Evolutionary conservation across 2,329 filamentous ascomycete species (phyloP).

Genomic region (Colletotrichum cordylinicola): DNA sequence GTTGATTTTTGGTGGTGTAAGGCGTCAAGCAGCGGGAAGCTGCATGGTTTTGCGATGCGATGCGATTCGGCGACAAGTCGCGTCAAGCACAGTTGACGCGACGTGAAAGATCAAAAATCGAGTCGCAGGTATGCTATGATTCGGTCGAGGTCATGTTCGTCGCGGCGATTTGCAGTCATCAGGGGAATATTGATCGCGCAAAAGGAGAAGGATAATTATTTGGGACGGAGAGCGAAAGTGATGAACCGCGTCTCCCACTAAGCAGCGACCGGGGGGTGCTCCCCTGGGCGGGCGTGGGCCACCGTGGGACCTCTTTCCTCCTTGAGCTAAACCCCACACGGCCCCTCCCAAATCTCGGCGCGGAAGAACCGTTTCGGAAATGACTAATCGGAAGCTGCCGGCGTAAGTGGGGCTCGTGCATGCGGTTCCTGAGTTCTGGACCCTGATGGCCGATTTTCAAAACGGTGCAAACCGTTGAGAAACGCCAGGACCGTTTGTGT

Average conservation of each 20-base stretch:
- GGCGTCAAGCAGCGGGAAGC: conserved; percentile 7
- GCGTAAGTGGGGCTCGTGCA: background rate
- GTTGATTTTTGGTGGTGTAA: background rate
- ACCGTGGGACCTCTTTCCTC: conserved; percentile 5
- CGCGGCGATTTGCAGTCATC: conserved; percentile 1
- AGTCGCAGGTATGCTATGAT: background rate
- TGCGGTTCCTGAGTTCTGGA: background rate
- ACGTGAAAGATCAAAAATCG: background rate
- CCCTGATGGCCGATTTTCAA: background rate
- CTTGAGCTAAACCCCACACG: conserved; percentile 8
- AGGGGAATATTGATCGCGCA: conserved; percentile 11
- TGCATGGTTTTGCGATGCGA: conserved; percentile 13
- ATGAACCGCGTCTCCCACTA: conserved; percentile 14
- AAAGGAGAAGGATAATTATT: conserved; percentile 10
- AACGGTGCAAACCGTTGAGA: background rate
- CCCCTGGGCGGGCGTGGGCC: background rate
- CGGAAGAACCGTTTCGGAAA: background rate
- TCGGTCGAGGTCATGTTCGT: background rate
- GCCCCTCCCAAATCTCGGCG: conserved; percentile 7
- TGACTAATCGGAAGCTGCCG: conserved; percentile 9
- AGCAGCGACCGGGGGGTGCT: background rate
- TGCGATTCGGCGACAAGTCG: conserved; percentile 7
- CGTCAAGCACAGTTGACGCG: conserved; percentile 13
- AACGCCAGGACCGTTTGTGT: background rate
- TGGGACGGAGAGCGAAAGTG: conserved; percentile 1